A percentile compares a stretch with the other conserved stretches of the same genome.
These are phyloP conservation scores for Aspergillus kassunensis DNA, from an alignment of 495 filamentous ascomycete species.

Conservation along the genomic window DNA sequence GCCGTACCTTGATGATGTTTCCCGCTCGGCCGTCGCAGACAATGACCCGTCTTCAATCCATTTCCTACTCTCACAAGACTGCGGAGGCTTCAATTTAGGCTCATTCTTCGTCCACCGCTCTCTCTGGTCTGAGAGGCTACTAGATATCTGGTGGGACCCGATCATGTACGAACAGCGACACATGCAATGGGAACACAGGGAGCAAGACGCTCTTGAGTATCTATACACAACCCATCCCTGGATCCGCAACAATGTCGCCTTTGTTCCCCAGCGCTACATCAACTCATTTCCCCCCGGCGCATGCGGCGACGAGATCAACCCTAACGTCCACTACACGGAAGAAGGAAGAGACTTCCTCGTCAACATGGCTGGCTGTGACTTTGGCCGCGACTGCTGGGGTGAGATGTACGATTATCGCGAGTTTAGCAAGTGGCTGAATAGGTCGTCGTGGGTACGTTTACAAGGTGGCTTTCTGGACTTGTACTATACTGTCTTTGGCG, in stretches of 20 bases:
- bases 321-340: constrained; percentile 78
- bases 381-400: constrained; percentile 94
- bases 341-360: constrained; percentile 89
- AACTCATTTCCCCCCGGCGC: constrained; percentile 92
- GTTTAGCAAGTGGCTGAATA: constrained; percentile 80
- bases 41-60: constrained; percentile 70
- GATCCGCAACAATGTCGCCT: constrained; percentile 83
- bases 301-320: constrained; percentile 73
- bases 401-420: constrained; percentile 94
- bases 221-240: constrained; percentile 89
- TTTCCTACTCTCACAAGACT: constrained; percentile 89
- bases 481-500: constrained; percentile 19
- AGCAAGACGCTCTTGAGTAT: constrained; percentile 92
- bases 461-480: constrained; percentile 27
- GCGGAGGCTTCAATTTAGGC: constrained; percentile 92
- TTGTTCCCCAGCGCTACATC: constrained; percentile 86
- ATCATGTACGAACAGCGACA: constrained; percentile 98
- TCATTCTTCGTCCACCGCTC: constrained; percentile 88
- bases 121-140: constrained; percentile 83
- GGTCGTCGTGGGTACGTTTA: constrained; percentile 69
- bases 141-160: constrained; percentile 99
- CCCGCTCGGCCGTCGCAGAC: constrained; percentile 71
- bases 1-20: constrained; percentile 67
- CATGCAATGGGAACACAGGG: constrained; percentile 99
- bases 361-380: constrained; percentile 98